Evolutionary conservation across 164 flowering plant species (phyloP), one percentile per base, ranked within the genome.

Genomic region (Cinnamomum chago): DNA sequence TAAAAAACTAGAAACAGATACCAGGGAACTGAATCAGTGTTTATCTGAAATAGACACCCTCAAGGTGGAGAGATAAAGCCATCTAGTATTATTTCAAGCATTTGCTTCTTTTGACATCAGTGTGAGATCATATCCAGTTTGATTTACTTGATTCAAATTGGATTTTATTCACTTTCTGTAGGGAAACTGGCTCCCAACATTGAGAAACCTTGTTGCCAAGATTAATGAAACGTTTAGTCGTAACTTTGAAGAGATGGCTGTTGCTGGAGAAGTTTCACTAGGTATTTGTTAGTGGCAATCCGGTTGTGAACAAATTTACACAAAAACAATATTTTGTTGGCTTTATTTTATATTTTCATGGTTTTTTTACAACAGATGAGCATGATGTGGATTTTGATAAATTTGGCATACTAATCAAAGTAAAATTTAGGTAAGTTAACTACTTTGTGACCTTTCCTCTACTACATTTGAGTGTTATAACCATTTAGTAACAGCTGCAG

Each of bases 221-320:
- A 95, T 95, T 72, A 91, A 92, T 83, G 92, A 86, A 74, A 95
- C 95, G 67, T 95, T 95, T 52, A 85, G 99, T 75, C 86, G 82
- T 20, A 95, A 93, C 82, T 95, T 95, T 75, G 88, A 85, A 79
- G 95, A 95, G 77, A 95, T 95, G 99, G 99, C 99, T 68, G 93
- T 95, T 82, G 98, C 99, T 7, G 99, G 99, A 81, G 99, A 95
- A 88, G 98, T 95, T 76, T 86, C 84, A 65, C 79, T 95, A 75
- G 98, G 98, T 90, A 87, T 76, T 50, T 62, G 23, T 50, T 52
- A 35, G 20, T 68, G 52, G 30, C 22, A 12, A 12, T n/a, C 28
- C 13, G 11, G 52, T 20, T 9, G 7, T 68, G 55, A 22, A 65
- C 11, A 51, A 20, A 18, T 22, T 9, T 68, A 17, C 66, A 62